Conservation (phyloP, 352 stramenopile species). For the Globisporangium paroecandrum region DNA sequence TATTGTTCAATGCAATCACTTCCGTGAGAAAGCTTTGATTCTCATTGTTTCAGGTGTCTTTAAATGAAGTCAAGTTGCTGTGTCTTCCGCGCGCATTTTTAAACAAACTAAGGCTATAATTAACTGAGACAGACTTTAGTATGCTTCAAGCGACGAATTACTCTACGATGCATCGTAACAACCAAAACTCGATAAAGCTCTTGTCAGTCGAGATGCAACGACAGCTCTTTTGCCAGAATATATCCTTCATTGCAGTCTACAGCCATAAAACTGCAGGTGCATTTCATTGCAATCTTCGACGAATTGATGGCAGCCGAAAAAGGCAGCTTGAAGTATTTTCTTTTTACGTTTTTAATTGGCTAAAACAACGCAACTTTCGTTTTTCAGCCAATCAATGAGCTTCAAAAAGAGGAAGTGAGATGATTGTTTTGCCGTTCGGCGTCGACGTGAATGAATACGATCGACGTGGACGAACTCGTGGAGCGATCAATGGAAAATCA, state of each 20-base stretch:
- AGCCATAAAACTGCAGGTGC: not conserved
- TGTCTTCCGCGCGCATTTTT: too few relatives aligned
- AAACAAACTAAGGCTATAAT: too few relatives aligned
- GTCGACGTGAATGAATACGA: not conserved
- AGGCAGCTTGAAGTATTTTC: not conserved
- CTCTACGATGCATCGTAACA: not conserved
- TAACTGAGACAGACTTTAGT: too few relatives aligned
- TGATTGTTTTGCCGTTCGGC: not conserved
- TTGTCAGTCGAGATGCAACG: too few relatives aligned
- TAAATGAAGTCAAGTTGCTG: too few relatives aligned
- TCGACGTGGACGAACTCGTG: not conserved
- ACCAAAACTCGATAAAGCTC: not conserved
- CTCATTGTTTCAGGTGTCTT: too few relatives aligned
- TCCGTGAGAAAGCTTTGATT: too few relatives aligned
- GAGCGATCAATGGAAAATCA: not conserved
- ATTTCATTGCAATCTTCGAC: not conserved
- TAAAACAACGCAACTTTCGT: not conserved
- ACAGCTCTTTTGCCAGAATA: too few relatives aligned
- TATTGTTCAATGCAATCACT: too few relatives aligned
- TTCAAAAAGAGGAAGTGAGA: not conserved
- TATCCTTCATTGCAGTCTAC: not conserved
- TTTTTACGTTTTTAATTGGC: not conserved
- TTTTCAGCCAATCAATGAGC: not conserved
- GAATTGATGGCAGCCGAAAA: not conserved
- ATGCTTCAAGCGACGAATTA: not conserved